A percentile compares a stretch with the other conserved stretches of the same genome.
Evolutionary conservation across 257 asterid species (phyloP).

Genomic region (Paulownia fortunei): DNA sequence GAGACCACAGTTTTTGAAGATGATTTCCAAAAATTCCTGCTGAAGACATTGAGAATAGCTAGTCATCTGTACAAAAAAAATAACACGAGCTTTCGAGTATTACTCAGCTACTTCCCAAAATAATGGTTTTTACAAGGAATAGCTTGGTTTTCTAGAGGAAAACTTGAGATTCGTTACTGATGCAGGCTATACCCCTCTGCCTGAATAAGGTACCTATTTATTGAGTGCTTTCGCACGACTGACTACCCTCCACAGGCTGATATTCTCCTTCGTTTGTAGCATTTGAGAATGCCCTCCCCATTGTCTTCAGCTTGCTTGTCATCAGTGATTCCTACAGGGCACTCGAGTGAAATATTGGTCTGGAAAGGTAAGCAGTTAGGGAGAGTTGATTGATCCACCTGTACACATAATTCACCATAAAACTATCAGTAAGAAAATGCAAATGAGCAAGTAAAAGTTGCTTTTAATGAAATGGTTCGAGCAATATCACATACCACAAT

Average conservation of each 20-base stretch:
- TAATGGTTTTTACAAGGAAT: background rate
- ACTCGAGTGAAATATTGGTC: background rate
- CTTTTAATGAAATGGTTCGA: background rate
- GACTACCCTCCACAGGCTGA: constrained; percentile 31
- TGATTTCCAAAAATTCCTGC: constrained; percentile 14
- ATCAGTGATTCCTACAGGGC: constrained; percentile 4
- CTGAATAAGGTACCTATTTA: constrained; percentile 4
- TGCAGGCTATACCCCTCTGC: constrained; percentile 14
- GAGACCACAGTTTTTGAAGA: background rate
- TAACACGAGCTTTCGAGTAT: background rate
- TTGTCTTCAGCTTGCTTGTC: constrained; percentile 24
- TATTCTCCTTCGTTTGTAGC: constrained; percentile 47
- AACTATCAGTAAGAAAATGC: constrained; percentile 10
- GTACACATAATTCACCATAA: constrained; percentile 21
- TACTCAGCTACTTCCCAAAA: constrained; percentile 3
- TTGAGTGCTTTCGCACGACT: background rate
- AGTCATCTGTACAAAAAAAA: constrained; percentile 34
- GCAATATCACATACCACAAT: constrained; percentile 32
- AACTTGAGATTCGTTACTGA: too few relatives aligned
- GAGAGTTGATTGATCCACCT: constrained; percentile 31
- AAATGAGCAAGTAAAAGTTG: background rate
- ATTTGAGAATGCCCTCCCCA: constrained; percentile 26
- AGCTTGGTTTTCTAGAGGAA: constrained; percentile 12
- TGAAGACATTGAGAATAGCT: constrained; percentile 32
- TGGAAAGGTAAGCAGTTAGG: constrained; percentile 13